Evolutionary conservation across 2,329 filamentous ascomycete species (phyloP).

Genomic region (Westerdykella aurantiaca): DNA sequence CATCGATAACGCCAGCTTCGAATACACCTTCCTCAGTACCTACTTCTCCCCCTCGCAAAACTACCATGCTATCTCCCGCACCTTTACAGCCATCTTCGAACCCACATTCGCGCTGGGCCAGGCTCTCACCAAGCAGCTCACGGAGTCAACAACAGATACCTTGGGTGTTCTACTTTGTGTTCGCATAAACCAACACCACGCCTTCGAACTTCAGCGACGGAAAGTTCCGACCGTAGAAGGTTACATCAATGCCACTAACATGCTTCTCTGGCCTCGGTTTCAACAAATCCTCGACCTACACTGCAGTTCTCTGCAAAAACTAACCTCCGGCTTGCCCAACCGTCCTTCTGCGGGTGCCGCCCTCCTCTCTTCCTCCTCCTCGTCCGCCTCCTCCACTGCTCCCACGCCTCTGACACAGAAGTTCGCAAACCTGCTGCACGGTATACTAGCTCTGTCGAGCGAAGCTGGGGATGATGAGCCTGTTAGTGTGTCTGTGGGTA

Average conservation of each 20-base stretch:
- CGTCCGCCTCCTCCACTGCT: conserved; percentile 63
- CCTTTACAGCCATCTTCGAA: conserved; percentile 83
- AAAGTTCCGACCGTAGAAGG: conserved; percentile 83
- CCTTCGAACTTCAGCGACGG: conserved; percentile 87
- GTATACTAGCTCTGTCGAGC: conserved; percentile 74
- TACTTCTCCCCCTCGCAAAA: conserved; percentile 79
- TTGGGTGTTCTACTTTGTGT: conserved; percentile 88
- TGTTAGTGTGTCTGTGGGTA: conserved; percentile 70
- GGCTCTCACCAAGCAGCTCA: conserved; percentile 66
- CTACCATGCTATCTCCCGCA: conserved; percentile 70
- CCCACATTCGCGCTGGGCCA: conserved; percentile 83
- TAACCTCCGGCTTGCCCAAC: conserved; percentile 41
- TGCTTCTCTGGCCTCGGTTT: conserved; percentile 93
- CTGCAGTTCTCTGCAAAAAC: conserved; percentile 72
- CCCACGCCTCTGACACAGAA: conserved; percentile 89
- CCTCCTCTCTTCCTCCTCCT: conserved; percentile 41
- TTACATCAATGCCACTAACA: conserved; percentile 91
- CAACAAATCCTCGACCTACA: conserved; percentile 92
- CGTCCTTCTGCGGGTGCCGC: conserved; percentile 30
- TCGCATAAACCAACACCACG: conserved; percentile 84
- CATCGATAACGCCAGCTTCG: conserved; percentile 87
- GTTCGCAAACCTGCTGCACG: conserved; percentile 89
- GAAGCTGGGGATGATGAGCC: conserved; percentile 94
- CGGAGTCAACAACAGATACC: conserved; percentile 72
- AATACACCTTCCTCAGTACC: conserved; percentile 87